Percentiles rank a stretch among this genome's conserved stretches.
Conservation (phyloP, 2,329 filamentous ascomycete species). For the Aspergillus eucalypticola region DNA sequence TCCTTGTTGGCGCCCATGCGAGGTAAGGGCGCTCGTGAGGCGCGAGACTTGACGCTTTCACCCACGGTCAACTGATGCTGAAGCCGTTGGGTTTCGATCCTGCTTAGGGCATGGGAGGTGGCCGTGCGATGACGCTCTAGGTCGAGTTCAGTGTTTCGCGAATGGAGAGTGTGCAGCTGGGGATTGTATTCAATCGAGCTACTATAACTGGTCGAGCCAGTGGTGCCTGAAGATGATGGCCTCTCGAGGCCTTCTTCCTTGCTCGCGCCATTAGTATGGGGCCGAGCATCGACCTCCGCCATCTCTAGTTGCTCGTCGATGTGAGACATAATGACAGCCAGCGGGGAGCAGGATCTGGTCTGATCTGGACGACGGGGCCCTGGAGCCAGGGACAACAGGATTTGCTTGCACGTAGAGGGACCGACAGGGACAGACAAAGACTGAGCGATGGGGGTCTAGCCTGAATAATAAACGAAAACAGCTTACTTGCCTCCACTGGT, state of each 20-base stretch:
- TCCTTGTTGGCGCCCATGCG: conserved; percentile 46
- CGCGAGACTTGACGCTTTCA: conserved; percentile 30
- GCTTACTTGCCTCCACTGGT: neutral
- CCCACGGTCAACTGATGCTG: conserved; percentile 43
- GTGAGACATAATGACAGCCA: neutral
- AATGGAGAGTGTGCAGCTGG: conserved; percentile 30
- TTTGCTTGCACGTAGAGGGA: neutral
- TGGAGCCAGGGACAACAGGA: neutral
- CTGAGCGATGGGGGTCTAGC: neutral
- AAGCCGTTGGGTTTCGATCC: conserved; percentile 34
- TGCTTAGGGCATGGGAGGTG: conserved; percentile 28
- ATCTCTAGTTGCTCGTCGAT: conserved; percentile 6
- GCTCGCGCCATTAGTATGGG: neutral
- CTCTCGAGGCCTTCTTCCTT: neutral
- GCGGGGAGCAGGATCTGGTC: neutral
- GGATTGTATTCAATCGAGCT: conserved; percentile 31
- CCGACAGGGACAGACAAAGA: neutral
- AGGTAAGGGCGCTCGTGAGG: conserved; percentile 26
- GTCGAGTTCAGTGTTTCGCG: conserved; percentile 33
- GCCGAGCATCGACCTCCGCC: conserved; percentile 4
- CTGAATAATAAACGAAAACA: neutral
- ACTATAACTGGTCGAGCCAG: conserved; percentile 24
- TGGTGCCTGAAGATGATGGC: conserved; percentile 5
- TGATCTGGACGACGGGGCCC: neutral
- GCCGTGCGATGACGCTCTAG: conserved; percentile 30